Conservation (phyloP, 228 moss, liverwort and hornwort species). For the Sphagnum magellanicum region DNA sequence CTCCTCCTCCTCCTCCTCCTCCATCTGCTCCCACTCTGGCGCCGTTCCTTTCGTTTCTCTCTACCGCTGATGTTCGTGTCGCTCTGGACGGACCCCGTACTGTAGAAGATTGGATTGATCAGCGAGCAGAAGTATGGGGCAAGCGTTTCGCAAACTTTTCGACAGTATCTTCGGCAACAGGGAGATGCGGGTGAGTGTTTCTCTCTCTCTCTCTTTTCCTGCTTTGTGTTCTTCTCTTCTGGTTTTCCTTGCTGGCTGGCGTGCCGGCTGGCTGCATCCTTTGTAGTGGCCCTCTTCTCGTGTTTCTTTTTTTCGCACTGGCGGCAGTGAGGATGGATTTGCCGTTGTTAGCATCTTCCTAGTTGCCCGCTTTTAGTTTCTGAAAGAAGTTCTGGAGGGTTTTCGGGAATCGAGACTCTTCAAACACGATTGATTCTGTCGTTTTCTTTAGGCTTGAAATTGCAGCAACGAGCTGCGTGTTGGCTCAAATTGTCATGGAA, state of each 20-base stretch:
- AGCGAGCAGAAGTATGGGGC: conserved; percentile 52
- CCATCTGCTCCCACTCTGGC: too few species aligned
- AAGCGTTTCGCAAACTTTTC: conserved; percentile 94
- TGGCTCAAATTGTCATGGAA: too few species aligned
- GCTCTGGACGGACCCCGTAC: too few species aligned
- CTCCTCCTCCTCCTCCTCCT: too few species aligned
- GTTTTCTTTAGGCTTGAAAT: too few species aligned
- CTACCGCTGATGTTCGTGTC: too few species aligned
- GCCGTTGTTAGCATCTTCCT: not conserved
- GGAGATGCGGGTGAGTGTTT: conserved; percentile 86
- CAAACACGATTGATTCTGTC: too few species aligned
- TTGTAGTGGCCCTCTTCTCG: not conserved
- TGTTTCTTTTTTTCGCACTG: not conserved
- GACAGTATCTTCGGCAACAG: conserved; percentile 97
- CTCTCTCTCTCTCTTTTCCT: not conserved
- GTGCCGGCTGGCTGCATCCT: not conserved
- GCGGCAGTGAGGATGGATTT: not conserved
- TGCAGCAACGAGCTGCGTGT: too few species aligned
- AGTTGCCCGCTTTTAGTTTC: not conserved
- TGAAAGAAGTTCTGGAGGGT: not conserved
- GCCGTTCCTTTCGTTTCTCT: too few species aligned
- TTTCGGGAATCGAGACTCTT: not conserved
- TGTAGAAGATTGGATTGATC: too few species aligned
- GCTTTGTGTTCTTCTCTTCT: not conserved
- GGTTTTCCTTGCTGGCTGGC: not conserved